These are phyloP conservation scores for Lentinula guzmanii DNA, from an alignment of 768 basidiomycete species.

Conservation along the genomic window DNA sequence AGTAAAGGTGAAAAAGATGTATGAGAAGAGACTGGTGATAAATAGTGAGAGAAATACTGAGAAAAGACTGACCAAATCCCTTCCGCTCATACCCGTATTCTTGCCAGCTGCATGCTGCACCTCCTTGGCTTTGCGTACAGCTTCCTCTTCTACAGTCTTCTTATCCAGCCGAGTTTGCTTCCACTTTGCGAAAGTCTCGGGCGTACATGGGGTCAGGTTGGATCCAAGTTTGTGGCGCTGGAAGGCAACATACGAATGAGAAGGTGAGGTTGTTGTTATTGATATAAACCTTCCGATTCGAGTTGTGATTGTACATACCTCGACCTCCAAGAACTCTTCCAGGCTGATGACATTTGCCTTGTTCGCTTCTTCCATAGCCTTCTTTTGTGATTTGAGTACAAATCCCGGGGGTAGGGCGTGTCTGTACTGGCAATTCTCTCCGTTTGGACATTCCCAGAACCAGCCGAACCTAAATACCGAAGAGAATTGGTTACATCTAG, in stretches of 20 bases:
- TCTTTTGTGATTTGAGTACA: constrained; percentile 89
- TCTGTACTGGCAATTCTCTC: constrained; percentile 85
- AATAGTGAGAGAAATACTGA: background rate
- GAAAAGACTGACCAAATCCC: constrained; percentile 70
- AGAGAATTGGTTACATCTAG: background rate
- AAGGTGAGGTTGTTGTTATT: no score
- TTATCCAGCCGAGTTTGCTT: constrained; percentile 94
- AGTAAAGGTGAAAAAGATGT: background rate
- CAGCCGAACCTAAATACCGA: constrained; percentile 63
- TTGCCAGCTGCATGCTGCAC: constrained; percentile 81
- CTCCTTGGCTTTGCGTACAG: constrained; percentile 75
- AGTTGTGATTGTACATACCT: constrained; percentile 46
- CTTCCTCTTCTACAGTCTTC: constrained; percentile 87
- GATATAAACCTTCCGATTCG: background rate
- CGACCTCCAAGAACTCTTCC: constrained; percentile 96
- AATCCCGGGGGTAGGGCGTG: constrained; percentile 96
- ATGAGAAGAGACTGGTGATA: background rate
- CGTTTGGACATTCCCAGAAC: constrained; percentile 96
- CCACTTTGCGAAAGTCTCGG: constrained; percentile 89
- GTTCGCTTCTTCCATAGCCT: constrained; percentile 85
- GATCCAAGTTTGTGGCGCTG: constrained; percentile 92
- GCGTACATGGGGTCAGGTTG: constrained; percentile 90
- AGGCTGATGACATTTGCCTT: constrained; percentile 86
- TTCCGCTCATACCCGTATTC: constrained; percentile 87
- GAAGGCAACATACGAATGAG: background rate